These are phyloP conservation scores for Lindgomyces ingoldianus DNA, from an alignment of 495 filamentous ascomycete species.

Conservation along the genomic window DNA sequence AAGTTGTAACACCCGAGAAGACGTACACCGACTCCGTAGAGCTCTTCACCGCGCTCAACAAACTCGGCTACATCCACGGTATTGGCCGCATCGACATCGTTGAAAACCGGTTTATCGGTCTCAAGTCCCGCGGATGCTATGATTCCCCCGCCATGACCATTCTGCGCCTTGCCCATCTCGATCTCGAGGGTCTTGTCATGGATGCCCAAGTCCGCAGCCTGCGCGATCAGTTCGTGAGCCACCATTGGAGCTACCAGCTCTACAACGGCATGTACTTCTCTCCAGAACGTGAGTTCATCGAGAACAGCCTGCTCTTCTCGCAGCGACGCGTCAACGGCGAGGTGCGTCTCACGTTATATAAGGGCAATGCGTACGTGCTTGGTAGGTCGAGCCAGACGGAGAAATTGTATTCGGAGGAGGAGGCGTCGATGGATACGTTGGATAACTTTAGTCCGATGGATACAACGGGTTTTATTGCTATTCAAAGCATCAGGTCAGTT, in stretches of 20 bases:
- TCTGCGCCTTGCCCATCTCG: constrained; percentile 74
- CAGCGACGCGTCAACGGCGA: constrained; percentile 62
- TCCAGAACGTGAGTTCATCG: constrained; percentile 76
- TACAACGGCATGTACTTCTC: constrained; percentile 87
- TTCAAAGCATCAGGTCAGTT: constrained; percentile 63
- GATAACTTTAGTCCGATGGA: constrained; percentile 75
- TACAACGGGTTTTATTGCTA: constrained; percentile 76
- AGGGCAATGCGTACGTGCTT: constrained; percentile 72
- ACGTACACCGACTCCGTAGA: constrained; percentile 72
- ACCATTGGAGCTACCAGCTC: constrained; percentile 70
- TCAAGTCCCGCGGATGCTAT: constrained; percentile 91
- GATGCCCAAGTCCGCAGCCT: constrained; percentile 82
- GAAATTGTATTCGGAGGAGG: constrained; percentile 81
- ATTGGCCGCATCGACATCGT: constrained; percentile 91
- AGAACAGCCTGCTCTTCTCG: constrained; percentile 68
- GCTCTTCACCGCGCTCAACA: constrained; percentile 77
- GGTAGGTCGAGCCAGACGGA: constrained; percentile 74
- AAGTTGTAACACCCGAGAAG: constrained; percentile 65
- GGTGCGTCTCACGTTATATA: constrained; percentile 73
- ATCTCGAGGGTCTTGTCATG: constrained; percentile 81
- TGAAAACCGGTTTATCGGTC: constrained; percentile 82
- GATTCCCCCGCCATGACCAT: constrained; percentile 75
- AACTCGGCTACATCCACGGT: constrained; percentile 73
- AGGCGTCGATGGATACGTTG: constrained; percentile 86
- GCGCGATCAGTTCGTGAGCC: constrained; percentile 74